Evolutionary conservation across 1,284 basidiomycete species (phyloP).

Genomic region (Filobasidium uniguttulatum): DNA sequence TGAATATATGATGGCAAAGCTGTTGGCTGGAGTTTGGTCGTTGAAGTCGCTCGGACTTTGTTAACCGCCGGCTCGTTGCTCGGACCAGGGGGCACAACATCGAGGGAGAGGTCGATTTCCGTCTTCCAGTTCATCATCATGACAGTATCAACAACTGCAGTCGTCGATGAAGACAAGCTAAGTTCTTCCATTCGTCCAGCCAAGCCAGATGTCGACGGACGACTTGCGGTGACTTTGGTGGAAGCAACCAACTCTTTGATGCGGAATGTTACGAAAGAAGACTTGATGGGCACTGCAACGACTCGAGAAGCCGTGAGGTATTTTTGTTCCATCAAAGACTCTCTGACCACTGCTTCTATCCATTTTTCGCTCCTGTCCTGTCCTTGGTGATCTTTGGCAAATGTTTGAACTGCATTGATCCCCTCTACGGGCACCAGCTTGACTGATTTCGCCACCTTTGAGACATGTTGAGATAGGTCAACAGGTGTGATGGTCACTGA

Average conservation of each 20-base stretch:
- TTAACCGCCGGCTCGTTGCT: conserved; percentile 38
- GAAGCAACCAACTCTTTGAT: not conserved
- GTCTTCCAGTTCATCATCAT: conserved; percentile 10
- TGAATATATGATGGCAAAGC: conserved; percentile 32
- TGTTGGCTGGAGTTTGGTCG: conserved; percentile 3
- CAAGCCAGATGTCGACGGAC: not conserved
- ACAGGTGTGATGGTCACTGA: not conserved
- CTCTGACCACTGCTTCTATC: conserved; percentile 1
- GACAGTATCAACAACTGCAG: too few species aligned
- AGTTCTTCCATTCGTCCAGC: conserved; percentile 1
- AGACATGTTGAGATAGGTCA: not conserved
- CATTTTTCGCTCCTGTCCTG: not conserved
- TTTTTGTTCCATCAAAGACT: conserved; percentile 2
- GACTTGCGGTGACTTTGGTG: not conserved
- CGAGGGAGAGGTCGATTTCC: not conserved
- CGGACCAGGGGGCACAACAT: conserved; percentile 31
- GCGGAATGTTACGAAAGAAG: not conserved
- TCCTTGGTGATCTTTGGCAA: not conserved
- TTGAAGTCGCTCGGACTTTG: conserved; percentile 42
- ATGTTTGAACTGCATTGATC: not conserved
- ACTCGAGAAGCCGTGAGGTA: not conserved
- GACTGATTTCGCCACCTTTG: not conserved
- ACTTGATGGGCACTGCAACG: not conserved
- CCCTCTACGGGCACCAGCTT: not conserved
- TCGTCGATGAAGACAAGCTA: too few species aligned